These are phyloP conservation scores for Geranium rotundifolium DNA, from an alignment of 345 rosid genomes.

Conservation along the genomic window DNA sequence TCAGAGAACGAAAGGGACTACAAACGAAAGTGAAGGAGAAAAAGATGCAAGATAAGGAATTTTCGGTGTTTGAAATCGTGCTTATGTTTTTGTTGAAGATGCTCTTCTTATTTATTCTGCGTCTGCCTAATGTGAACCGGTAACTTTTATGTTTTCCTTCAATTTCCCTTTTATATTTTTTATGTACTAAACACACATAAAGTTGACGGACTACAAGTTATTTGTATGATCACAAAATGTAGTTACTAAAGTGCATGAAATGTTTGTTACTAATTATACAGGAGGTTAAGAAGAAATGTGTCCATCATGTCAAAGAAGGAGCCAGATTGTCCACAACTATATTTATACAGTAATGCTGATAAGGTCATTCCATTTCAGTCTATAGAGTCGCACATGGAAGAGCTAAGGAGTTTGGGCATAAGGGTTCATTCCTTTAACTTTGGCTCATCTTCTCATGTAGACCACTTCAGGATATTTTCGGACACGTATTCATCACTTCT, in stretches of 20 bases:
- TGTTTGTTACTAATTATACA: conserved; percentile 21
- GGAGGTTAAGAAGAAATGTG: conserved; percentile 47
- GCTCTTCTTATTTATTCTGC: conserved; percentile 37
- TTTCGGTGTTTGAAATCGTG: conserved; percentile 28
- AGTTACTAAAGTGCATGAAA: not conserved
- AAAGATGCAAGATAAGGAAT: conserved; percentile 21
- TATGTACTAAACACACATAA: too few relatives aligned
- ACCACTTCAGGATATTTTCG: conserved; percentile 66
- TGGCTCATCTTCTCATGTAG: conserved; percentile 67
- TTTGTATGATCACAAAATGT: too few relatives aligned
- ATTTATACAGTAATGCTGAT: conserved; percentile 72
- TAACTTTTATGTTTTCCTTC: conserved; percentile 15
- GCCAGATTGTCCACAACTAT: conserved; percentile 76
- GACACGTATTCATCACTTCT: conserved; percentile 43
- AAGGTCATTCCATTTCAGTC: conserved; percentile 54
- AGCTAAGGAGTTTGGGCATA: conserved; percentile 50
- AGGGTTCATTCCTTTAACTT: conserved; percentile 46
- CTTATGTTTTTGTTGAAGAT: conserved; percentile 46
- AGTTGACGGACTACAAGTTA: too few relatives aligned
- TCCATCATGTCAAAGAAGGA: conserved; percentile 29
- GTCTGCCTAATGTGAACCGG: conserved; percentile 49
- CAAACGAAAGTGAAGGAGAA: conserved; percentile 10
- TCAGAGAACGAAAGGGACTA: conserved; percentile 11
- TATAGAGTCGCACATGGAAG: conserved; percentile 37
- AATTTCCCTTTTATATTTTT: not conserved